phyloP scores from a whole-genome alignment of 805 yeast genomes.

The Ogataea saltuana region DNA sequence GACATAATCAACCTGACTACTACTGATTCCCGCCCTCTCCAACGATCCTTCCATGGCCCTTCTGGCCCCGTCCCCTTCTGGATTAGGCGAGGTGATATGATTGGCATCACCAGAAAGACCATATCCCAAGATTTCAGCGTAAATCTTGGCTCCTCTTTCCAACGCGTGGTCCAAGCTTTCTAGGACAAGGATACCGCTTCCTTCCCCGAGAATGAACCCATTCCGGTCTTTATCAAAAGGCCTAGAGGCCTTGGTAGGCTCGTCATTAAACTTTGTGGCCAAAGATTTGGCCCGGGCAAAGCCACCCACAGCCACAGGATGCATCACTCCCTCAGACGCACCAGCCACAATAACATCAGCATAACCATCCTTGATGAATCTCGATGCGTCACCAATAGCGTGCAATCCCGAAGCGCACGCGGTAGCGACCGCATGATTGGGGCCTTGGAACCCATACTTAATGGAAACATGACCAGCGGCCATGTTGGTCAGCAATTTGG shows the following conservation, averaged over 20 bases:
- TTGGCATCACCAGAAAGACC: constrained; percentile 91
- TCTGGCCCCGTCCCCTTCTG: constrained; percentile 80
- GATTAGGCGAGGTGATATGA: constrained; percentile 90
- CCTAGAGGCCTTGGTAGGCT: constrained; percentile 68
- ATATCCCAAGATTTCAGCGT: constrained; percentile 83
- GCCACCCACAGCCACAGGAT: constrained; percentile 86
- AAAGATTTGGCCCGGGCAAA: constrained; percentile 88
- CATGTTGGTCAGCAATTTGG: constrained; percentile 84
- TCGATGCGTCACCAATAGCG: constrained; percentile 88
- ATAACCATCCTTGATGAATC: constrained; percentile 76
- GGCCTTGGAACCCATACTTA: constrained; percentile 73
- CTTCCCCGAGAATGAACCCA: constrained; percentile 95
- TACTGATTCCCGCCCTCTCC: constrained; percentile 46
- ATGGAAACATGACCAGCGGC: constrained; percentile 92
- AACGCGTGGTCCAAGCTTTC: constrained; percentile 79
- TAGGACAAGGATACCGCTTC: constrained; percentile 77
- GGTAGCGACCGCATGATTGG: constrained; percentile 83
- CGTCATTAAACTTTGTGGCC: constrained; percentile 59
- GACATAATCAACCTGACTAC: constrained; percentile 64
- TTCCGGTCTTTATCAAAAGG: constrained; percentile 80
- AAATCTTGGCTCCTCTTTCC: constrained; percentile 61
- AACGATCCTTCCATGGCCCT: constrained; percentile 82
- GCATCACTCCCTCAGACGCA: constrained; percentile 86
- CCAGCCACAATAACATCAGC: constrained; percentile 91
- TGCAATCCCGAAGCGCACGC: constrained; percentile 98